Conservation (phyloP, 176 grass and related monocot genomes). For the Oryza rufipogon region DNA sequence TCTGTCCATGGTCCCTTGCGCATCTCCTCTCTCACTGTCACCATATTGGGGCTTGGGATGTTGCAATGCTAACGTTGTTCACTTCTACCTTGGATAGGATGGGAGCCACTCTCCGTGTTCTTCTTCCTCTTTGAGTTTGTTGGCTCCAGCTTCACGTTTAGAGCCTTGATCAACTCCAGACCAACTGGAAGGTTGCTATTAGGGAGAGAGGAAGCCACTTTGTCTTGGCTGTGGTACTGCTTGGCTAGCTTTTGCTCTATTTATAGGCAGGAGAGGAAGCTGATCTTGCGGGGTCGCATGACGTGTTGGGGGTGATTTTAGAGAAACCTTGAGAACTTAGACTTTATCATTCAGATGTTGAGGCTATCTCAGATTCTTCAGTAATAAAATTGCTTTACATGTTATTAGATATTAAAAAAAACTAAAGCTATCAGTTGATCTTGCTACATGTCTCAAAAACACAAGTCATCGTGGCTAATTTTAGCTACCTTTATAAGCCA, state of each 20-base stretch:
- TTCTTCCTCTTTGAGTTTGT: slow-evolving; percentile 40
- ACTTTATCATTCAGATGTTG: neutral
- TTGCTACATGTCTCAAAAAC: neutral
- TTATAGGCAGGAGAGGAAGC: slow-evolving; percentile 62
- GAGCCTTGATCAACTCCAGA: slow-evolving; percentile 46
- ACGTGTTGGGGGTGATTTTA: slow-evolving; percentile 24
- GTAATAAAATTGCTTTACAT: neutral
- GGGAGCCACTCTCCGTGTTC: slow-evolving; percentile 33
- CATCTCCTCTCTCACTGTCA: slow-evolving; percentile 76
- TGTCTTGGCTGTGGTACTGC: slow-evolving; percentile 47
- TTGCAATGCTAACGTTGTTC: slow-evolving; percentile 21
- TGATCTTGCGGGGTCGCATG: slow-evolving; percentile 18
- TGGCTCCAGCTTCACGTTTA: slow-evolving; percentile 43
- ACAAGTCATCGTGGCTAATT: neutral
- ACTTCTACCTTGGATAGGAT: slow-evolving; percentile 45
- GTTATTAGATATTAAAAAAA: neutral
- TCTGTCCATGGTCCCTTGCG: slow-evolving; percentile 85
- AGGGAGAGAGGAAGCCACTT: slow-evolving; percentile 27
- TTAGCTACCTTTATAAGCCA: neutral
- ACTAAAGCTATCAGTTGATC: neutral
- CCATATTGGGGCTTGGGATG: slow-evolving; percentile 38
- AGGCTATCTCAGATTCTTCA: neutral
- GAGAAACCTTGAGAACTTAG: neutral
- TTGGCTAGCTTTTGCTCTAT: slow-evolving; percentile 59
- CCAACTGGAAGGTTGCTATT: slow-evolving; percentile 30